Conservation (phyloP, 129 eudicot species). For the Flaveria ramosissima region DNA sequence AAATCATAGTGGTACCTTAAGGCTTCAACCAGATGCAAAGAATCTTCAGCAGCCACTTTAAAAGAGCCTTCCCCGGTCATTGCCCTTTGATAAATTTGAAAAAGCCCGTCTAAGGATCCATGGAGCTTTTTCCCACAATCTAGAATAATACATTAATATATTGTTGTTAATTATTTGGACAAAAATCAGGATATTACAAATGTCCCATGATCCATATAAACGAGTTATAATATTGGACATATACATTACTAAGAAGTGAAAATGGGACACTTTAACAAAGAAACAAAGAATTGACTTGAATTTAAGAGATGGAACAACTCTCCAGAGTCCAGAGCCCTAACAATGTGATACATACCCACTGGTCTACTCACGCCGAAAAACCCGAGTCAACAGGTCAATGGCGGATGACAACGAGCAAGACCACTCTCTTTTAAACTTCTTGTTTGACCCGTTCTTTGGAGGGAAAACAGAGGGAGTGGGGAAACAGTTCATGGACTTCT, state of each 20-base stretch:
- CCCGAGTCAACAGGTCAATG: no score
- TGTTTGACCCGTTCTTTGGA: no score
- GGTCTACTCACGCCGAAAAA: no score
- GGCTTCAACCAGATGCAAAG: constrained; percentile 92
- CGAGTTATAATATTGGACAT: background rate
- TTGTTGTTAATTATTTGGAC: background rate
- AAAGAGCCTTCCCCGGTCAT: constrained; percentile 72
- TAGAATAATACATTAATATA: constrained; percentile 18
- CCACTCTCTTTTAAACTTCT: no score
- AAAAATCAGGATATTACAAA: background rate
- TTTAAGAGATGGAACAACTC: no score
- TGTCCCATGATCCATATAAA: background rate
- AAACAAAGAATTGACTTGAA: no score
- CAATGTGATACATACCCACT: no score
- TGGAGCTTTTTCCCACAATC: constrained; percentile 85
- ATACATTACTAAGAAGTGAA: background rate
- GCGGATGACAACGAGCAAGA: no score
- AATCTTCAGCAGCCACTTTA: constrained; percentile 93
- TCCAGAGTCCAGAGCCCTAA: no score
- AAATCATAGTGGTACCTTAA: constrained; percentile 59
- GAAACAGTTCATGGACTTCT: no score
- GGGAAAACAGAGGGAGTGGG: no score
- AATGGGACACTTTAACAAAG: no score
- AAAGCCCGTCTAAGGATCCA: constrained; percentile 90
- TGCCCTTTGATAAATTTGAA: constrained; percentile 87